Conservation (phyloP, 2,329 filamentous ascomycete species). For the Sporothrix pallida region DNA sequence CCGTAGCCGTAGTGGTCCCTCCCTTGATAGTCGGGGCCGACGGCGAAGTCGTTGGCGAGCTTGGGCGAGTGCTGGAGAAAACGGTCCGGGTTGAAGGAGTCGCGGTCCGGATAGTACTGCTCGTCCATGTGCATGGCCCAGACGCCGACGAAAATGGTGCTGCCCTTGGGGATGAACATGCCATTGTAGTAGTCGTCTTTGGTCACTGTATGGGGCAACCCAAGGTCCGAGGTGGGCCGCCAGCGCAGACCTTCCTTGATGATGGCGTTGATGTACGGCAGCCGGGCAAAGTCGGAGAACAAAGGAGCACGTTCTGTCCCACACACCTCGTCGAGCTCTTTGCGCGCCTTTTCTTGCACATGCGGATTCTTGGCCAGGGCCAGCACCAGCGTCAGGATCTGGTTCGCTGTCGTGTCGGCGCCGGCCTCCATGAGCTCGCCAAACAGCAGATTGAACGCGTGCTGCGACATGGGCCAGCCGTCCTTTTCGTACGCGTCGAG, state of each 20-base stretch:
- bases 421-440: neutral
- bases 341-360: no score
- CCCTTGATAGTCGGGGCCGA: constrained; percentile 37
- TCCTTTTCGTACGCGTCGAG: neutral
- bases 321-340: neutral
- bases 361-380: neutral
- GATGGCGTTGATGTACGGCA: neutral
- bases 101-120: neutral
- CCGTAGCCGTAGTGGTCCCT: constrained; percentile 62
- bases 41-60: neutral
- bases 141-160: neutral
- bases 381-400: neutral
- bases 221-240: neutral
- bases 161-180: constrained; percentile 6
- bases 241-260: neutral
- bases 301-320: neutral
- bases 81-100: neutral
- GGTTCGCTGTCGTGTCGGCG: neutral
- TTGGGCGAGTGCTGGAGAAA: neutral
- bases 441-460: neutral
- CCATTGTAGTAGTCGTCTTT: constrained; percentile 11
- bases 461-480: neutral
- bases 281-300: neutral
- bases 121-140: neutral
- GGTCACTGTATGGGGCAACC: neutral